Base-by-base conservation (phyloP, 2,329 filamentous ascomycete species). In the Fusarium compactum region DNA sequence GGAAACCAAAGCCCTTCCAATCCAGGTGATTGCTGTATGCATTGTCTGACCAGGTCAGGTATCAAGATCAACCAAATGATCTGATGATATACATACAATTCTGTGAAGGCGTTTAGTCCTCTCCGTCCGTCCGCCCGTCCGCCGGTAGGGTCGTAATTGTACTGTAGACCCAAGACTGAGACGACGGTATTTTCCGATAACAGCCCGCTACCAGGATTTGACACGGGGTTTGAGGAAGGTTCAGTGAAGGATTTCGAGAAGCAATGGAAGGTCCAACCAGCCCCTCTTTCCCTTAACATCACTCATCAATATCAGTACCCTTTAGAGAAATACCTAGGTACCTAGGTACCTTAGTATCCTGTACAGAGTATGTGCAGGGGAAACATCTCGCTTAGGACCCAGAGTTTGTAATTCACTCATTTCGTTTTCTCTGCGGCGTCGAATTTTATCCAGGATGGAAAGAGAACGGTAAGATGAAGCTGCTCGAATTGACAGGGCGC, bases 391-490 rank as follows among this genome's bases (percentile, higher is more conserved):
- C 22, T 44, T 25, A n/a, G 22, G 25, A 20, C 22, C 25, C 32
- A 30, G 43, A 52, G 47, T 20, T 27, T 25, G 57, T 20, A 18
- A 64, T 32, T 24, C 22, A 25, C 53, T 57, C 43, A 57, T 38
- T 52, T 38, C 45, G 14, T 34, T 43, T 24, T 18, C 20, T 41
- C 27, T 46, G 27, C 43, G 30, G 44, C 25, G 24, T 48, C 34
- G 30, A 34, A 45, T 50, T 44, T 55, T 27, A 29, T 55, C 48
- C 18, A 27, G 24, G 24, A 40, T 27, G 34, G 18, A 46, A 29
- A 57, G 34, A 41, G 48, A 44, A 53, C 34, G 65, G 20, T 60
- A 41, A 51, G 44, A 41, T 55, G 62, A 67, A 67, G 45, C 16
- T 55, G 22, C 53, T 40, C 25, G 43, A 43, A 67, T 41, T 58